Conservation (phyloP, 805 yeast genomes). For the Ogataea glucozyma region DNA sequence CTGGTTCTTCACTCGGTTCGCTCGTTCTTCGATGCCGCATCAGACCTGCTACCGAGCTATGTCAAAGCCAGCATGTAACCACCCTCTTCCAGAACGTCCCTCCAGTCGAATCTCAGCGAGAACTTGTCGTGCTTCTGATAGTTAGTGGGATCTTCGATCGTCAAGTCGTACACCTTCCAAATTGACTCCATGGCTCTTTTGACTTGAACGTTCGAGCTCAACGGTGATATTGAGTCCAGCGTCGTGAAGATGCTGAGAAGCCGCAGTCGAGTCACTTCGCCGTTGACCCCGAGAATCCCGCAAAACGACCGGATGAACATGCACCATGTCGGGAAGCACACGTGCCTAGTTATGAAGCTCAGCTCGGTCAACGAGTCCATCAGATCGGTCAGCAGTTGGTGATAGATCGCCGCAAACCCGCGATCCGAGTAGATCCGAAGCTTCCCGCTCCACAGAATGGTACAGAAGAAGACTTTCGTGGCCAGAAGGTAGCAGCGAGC, state of each 20-base stretch:
- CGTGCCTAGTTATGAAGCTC: conserved; percentile 11
- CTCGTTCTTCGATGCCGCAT: not conserved
- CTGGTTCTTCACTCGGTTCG: not conserved
- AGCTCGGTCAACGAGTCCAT: conserved; percentile 14
- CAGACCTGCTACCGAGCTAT: not conserved
- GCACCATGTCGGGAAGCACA: conserved; percentile 35
- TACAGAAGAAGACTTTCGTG: conserved; percentile 22
- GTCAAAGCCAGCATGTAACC: conserved; percentile 30
- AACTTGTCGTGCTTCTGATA: conserved; percentile 9
- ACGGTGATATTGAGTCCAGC: conserved; percentile 31
- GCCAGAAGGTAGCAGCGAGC: conserved; percentile 26
- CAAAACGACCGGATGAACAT: conserved; percentile 29
- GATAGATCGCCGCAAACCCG: conserved; percentile 8
- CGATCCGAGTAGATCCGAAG: conserved; percentile 13
- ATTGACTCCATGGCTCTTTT: conserved; percentile 29
- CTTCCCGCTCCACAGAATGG: conserved; percentile 14
- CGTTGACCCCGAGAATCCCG: conserved; percentile 18
- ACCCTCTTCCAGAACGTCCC: conserved; percentile 27
- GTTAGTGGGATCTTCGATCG: conserved; percentile 13
- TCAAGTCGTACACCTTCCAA: conserved; percentile 33
- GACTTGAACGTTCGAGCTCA: conserved; percentile 25
- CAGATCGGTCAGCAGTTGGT: conserved; percentile 11
- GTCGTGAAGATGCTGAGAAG: conserved; percentile 24
- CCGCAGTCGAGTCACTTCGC: conserved; percentile 19
- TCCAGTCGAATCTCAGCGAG: conserved; percentile 26